Evolutionary conservation across 768 basidiomycete species (phyloP).

Genomic region (Boletus rufocinnamomeus): DNA sequence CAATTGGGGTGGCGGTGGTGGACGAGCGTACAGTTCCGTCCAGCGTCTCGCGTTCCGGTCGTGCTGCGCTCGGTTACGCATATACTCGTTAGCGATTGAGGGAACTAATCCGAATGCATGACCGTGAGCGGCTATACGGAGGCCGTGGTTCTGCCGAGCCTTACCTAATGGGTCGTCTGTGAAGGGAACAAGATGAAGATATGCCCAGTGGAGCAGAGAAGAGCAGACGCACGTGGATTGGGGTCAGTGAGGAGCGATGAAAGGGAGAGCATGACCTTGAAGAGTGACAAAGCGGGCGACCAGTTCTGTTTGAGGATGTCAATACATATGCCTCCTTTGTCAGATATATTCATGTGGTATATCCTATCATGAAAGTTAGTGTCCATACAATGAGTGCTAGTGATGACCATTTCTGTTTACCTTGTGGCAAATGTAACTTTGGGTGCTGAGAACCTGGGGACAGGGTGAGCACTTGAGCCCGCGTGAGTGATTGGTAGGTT

Average conservation of each 20-base stretch:
- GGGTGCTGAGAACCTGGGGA: constrained; percentile 72
- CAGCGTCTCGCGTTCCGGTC: constrained; percentile 78
- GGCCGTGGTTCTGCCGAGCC: constrained; percentile 7
- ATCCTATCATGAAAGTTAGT: constrained; percentile 48
- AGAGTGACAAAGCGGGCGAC: constrained; percentile 91
- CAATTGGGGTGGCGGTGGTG: constrained; percentile 31
- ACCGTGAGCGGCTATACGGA: not conserved
- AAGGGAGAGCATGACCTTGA: constrained; percentile 92
- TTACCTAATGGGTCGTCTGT: constrained; percentile 73
- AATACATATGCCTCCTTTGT: constrained; percentile 77
- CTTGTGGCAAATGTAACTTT: constrained; percentile 74
- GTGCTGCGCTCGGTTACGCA: constrained; percentile 64
- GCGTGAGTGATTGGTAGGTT: not conserved
- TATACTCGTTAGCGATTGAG: constrained; percentile 69
- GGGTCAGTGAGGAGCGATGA: constrained; percentile 93
- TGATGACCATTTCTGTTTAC: constrained; percentile 38
- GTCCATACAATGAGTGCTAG: not conserved
- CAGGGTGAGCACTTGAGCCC: constrained; percentile 5
- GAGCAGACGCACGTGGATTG: constrained; percentile 72
- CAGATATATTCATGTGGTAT: constrained; percentile 89
- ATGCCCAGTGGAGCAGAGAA: not conserved
- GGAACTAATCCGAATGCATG: constrained; percentile 48
- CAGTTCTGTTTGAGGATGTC: constrained; percentile 93
- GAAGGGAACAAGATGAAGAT: constrained; percentile 12
- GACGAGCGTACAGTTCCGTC: constrained; percentile 71